Evolutionary conservation across 768 basidiomycete genomes (phyloP).

Genomic region (Amanita molliuscula): DNA sequence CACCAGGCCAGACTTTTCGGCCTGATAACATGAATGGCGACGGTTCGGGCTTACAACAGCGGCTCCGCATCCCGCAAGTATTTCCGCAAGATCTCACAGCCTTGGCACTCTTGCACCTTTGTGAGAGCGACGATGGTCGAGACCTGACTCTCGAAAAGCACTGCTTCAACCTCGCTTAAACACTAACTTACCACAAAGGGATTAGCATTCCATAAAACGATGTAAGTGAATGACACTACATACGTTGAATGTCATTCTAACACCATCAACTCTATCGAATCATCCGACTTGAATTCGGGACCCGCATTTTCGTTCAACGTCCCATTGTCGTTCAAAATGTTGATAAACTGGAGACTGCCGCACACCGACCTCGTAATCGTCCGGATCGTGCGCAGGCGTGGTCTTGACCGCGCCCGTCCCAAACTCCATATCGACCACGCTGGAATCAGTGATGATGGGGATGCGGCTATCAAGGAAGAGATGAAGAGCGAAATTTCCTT

Average conservation of each 20-base stretch:
- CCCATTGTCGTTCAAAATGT: slow-evolving; percentile 92
- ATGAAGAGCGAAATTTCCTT: slow-evolving; percentile 84
- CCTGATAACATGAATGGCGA: slow-evolving; percentile 73
- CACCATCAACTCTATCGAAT: background rate
- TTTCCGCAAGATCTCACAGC: slow-evolving; percentile 59
- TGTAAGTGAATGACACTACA: background rate
- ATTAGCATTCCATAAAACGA: slow-evolving; percentile 3
- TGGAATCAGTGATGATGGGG: slow-evolving; percentile 79
- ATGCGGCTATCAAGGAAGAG: slow-evolving; percentile 83
- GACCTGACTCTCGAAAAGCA: slow-evolving; percentile 61
- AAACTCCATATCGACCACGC: slow-evolving; percentile 90
- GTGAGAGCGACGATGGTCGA: slow-evolving; percentile 72
- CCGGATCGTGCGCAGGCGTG: slow-evolving; percentile 95
- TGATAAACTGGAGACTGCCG: slow-evolving; percentile 89
- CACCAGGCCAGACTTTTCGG: too few species aligned
- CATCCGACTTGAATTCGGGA: slow-evolving; percentile 45
- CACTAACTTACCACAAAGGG: slow-evolving; percentile 32
- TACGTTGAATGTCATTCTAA: slow-evolving; percentile 76
- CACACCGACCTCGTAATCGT: slow-evolving; percentile 91
- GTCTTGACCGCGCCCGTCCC: slow-evolving; percentile 99
- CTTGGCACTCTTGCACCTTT: slow-evolving; percentile 74
- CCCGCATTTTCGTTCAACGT: slow-evolving; percentile 91
- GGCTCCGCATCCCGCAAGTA: slow-evolving; percentile 85
- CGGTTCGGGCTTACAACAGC: slow-evolving; percentile 63
- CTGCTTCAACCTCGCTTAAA: slow-evolving; percentile 55